phyloP scores from a whole-genome alignment of 257 asterid species.

The Haberlea rhodopensis region DNA sequence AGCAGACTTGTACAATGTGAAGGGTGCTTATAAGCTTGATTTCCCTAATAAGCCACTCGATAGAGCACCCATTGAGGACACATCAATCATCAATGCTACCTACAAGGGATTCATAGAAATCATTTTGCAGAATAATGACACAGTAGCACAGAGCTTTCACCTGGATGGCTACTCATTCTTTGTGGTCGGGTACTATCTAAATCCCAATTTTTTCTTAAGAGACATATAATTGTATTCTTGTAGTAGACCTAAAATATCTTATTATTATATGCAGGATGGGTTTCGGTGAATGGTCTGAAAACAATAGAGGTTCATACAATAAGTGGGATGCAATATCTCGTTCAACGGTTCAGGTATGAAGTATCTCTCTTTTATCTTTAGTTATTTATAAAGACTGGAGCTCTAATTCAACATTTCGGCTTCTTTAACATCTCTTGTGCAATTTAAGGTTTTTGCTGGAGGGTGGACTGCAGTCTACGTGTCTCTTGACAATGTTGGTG shows the following conservation, averaged over 20 bases:
- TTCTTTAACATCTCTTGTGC: not conserved
- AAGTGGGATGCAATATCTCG: constrained; percentile 99
- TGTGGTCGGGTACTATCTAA: constrained; percentile 73
- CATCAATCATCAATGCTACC: constrained; percentile 89
- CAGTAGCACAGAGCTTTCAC: constrained; percentile 84
- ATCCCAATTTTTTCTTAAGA: constrained; percentile 1
- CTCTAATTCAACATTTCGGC: not conserved
- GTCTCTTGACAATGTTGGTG: constrained; percentile 87
- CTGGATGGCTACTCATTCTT: constrained; percentile 85
- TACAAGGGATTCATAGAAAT: constrained; percentile 93
- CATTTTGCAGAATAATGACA: constrained; percentile 87
- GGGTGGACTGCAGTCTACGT: constrained; percentile 89
- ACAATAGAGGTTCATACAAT: constrained; percentile 94
- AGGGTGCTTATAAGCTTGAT: constrained; percentile 83
- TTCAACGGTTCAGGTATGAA: constrained; percentile 70
- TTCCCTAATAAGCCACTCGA: constrained; percentile 76
- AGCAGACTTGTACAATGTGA: constrained; percentile 67
- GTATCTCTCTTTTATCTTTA: not conserved
- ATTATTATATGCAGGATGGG: constrained; percentile 66
- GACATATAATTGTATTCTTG: constrained; percentile 16
- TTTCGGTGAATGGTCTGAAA: constrained; percentile 87
- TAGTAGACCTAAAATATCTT: not conserved
- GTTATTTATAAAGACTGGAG: not conserved
- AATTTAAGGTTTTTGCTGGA: constrained; percentile 76
- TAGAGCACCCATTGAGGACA: constrained; percentile 64